Base-by-base conservation (phyloP, 2,329 filamentous ascomycete genomes). In the Berkeleyomyces basicola region DNA sequence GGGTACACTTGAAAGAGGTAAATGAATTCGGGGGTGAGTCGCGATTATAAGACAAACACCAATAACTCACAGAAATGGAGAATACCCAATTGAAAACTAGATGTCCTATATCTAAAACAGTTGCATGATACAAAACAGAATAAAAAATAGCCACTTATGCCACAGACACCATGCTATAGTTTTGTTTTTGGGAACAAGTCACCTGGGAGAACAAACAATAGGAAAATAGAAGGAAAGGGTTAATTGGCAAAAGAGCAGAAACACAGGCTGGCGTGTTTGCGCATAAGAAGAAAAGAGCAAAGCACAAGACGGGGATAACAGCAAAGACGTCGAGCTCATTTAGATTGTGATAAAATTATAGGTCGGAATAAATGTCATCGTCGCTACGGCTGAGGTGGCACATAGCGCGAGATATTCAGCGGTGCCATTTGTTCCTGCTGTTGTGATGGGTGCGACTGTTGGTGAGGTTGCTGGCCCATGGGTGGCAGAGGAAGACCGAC, bases 391-490 rank as follows among this genome's bases (percentile, higher is more conserved):
- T 55, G 51, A n/a, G 42, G 43, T 33, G 58, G 58, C 10, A 47
- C 11, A 59, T 59, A 59, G 10, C 42, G 58, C 14, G 58, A 37
- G 14, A 59, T 59, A 37, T 59, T 59, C 10, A 59, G 58, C 7
- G 58, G 4, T 9, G 31, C 16, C 40, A 59, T 59, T 31, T 47
- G 58, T 3, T 59, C 31, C 43, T 59, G 58, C 69, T 67, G 66
- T 69, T 70, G 71, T 68, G 70, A 71, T 70, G 9, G 62, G 42
- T 40, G 51, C 6, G 49, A 5, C 23, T 43, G 53, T 9, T 44
- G 42, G 16, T 58, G 51, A 23, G 33, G 9, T 23, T 10, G 53
- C 14, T 46, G 42, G 53, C 53, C 53, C n/a, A 46, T 59, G n/a
- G 43, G 33, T 7, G 53, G 61, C 7, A 51, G 51, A 7, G 61